A percentile compares a stretch with the other conserved stretches of the same genome.
Evolutionary conservation across 768 basidiomycete genomes (phyloP).

Genomic region (Boletus huronensis): DNA sequence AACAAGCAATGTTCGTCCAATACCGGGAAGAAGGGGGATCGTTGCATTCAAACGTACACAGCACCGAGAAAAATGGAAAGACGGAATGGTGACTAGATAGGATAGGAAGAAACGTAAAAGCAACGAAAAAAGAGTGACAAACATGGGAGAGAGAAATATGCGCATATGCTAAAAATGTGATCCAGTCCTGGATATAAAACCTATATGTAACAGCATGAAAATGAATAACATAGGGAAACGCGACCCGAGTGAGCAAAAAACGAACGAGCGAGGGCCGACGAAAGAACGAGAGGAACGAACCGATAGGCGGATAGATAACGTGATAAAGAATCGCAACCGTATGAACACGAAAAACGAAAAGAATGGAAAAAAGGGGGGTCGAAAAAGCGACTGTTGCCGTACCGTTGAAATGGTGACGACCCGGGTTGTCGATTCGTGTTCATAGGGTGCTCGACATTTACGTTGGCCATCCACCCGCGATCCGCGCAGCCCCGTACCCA

Average conservation of each 20-base stretch:
- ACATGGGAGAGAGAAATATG: conserved; percentile 1
- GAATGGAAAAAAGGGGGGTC: no score
- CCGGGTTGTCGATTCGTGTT: conserved; percentile 6
- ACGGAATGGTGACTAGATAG: conserved; percentile 1
- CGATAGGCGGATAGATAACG: conserved; percentile 13
- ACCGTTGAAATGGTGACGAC: conserved; percentile 13
- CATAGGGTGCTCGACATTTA: conserved; percentile 26
- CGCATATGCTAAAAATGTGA: conserved; percentile 4
- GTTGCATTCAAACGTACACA: conserved; percentile 8
- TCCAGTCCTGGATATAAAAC: conserved; percentile 11
- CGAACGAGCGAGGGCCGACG: not conserved
- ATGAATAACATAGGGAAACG: conserved; percentile 1
- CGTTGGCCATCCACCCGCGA: conserved; percentile 77
- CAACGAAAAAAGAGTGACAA: conserved; percentile 7
- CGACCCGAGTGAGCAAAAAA: not conserved
- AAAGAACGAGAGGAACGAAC: not conserved
- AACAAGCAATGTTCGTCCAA: not conserved
- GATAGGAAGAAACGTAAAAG: not conserved
- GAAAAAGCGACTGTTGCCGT: no score
- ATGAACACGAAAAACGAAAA: conserved; percentile 17
- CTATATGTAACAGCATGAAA: conserved; percentile 9
- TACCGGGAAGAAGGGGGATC: not conserved
- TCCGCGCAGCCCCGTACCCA: conserved; percentile 70
- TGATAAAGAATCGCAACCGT: conserved; percentile 16
- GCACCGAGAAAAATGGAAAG: not conserved